Evolutionary conservation across 176 grass and related monocot species (phyloP), one percentile per base, ranked within the genome.

Genomic region (Oryza officinalis): DNA sequence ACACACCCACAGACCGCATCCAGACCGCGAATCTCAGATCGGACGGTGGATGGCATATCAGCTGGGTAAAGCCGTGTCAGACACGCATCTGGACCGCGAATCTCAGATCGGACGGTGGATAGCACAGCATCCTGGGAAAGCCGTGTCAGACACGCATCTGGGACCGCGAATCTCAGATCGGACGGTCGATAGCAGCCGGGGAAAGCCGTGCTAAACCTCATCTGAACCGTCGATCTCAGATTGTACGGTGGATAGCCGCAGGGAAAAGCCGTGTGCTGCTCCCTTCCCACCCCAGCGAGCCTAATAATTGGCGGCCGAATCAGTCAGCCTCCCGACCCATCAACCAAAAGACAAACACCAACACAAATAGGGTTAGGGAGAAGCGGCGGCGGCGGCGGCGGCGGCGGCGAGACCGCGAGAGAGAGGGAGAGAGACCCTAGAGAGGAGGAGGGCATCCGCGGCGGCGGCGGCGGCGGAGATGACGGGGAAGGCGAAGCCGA

Each of bases 401-500:
- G 81, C 77, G 77, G 38, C 41, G 57, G 45, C 27, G 71, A 22
- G 64, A 38, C 13, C 23, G 72, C 26, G 57, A 65, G 70, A 64
- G 18, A 49, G 14, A 20, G 17, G 22, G 14, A 12, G 27, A 14
- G 76, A 6, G 67, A 17, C 27, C 2, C 1, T n/a, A n/a, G n/a
- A 17, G 44, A 38, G 66, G 46, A 40, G 49, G 13, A 8, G 63
- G 32, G 8, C 52, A 18, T 10, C 65, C 74, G 71, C 23, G 74
- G 81, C 57, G 57, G 22, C 7, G 54, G 75, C 23, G 74, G 81
- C 54, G 54, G 22, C 6, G 54, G 54, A 61, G 57, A 61, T 61
- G 57, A 99, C 96, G 83, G 96, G 96, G 71, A 99, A 99, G 89
- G 96, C 96, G 87, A 99, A 99, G 96, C 96, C 96, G 71, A 99